A percentile compares a stretch with the other conserved stretches of the same genome.
phyloP scores from a whole-genome alignment of 768 basidiomycete species.

The Coprinopsis cinerea region DNA sequence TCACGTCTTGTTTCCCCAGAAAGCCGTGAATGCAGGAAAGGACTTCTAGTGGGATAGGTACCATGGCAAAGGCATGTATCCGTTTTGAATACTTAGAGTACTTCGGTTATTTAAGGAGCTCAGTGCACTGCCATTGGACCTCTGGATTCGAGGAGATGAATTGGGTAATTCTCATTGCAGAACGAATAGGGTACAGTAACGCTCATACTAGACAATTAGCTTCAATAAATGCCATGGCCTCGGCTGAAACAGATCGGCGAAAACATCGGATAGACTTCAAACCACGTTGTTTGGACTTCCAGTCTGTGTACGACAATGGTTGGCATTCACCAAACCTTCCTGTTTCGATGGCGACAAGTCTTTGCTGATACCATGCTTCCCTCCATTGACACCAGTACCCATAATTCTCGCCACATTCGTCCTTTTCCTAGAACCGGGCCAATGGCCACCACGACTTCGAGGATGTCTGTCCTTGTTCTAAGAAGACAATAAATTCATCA shows the following conservation, averaged over 20 bases:
- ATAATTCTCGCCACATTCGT: conserved; percentile 2
- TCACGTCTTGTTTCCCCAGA: too few species aligned
- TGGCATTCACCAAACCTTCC: neutral
- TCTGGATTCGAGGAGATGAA: too few species aligned
- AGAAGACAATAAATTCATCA: neutral
- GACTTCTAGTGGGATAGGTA: too few species aligned
- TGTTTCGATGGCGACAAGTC: neutral
- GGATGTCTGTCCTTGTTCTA: neutral
- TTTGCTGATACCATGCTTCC: neutral
- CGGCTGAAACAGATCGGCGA: neutral
- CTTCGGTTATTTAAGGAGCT: too few species aligned
- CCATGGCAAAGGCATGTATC: too few species aligned
- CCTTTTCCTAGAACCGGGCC: neutral
- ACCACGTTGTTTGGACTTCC: conserved; percentile 1
- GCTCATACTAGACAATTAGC: too few species aligned
- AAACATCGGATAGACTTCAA: neutral
- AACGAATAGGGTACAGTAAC: too few species aligned
- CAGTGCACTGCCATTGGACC: too few species aligned
- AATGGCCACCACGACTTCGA: conserved; percentile 2
- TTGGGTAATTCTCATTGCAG: too few species aligned
- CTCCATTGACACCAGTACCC: neutral
- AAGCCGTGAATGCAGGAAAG: too few species aligned
- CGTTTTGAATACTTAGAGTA: too few species aligned
- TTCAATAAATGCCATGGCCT: too few species aligned
- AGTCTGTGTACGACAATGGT: neutral